These are phyloP conservation scores for Candida sanyaensis DNA, from an alignment of 1,139 yeast genomes.

Conservation along the genomic window DNA sequence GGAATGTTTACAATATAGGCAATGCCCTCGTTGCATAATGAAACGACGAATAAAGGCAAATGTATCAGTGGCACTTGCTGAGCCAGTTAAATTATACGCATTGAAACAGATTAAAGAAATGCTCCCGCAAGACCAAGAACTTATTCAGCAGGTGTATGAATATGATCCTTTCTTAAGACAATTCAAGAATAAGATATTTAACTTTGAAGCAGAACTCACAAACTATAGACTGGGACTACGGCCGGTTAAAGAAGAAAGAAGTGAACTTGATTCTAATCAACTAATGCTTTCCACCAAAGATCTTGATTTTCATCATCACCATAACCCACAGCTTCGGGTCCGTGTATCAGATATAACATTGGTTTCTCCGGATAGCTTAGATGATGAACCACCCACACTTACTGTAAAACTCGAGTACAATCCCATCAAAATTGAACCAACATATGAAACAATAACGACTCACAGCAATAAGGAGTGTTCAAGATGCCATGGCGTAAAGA, in stretches of 20 bases:
- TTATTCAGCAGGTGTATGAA: not conserved
- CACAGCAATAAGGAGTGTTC: too few species aligned
- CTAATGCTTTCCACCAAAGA: not conserved
- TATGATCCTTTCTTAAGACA: not conserved
- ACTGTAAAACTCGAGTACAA: not conserved
- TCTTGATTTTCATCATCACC: not conserved
- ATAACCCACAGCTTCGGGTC: not conserved
- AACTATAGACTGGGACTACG: not conserved
- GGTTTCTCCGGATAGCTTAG: not conserved
- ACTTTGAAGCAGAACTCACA: not conserved
- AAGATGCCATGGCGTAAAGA: not conserved
- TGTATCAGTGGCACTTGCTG: not conserved
- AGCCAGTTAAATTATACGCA: not conserved
- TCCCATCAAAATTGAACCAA: not conserved
- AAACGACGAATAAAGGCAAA: not conserved
- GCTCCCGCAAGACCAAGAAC: not conserved
- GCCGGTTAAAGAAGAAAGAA: not conserved
- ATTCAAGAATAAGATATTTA: not conserved
- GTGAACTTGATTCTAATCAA: not conserved
- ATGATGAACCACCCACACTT: not conserved
- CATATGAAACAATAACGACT: not conserved
- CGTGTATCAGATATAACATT: not conserved
- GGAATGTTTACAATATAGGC: not conserved
- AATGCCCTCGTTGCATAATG: constrained; percentile 2
- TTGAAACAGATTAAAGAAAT: not conserved